A percentile compares a stretch with the other conserved stretches of the same genome.
Conservation (phyloP, 1,139 yeast species). For the Scheffersomyces insectosa region DNA sequence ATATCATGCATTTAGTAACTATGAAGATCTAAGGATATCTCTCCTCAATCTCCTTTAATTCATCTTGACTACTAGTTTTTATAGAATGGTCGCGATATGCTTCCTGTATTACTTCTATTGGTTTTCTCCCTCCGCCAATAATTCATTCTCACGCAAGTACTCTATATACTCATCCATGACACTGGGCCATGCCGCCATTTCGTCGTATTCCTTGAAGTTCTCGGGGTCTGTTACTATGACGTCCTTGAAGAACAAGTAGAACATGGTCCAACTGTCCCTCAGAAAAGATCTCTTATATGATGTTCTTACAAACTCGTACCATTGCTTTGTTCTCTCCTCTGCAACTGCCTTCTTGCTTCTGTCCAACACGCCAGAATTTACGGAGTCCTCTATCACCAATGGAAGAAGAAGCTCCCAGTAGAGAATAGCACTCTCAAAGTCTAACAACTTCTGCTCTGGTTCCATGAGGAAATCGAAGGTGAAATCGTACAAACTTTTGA, state of each 20-base stretch:
- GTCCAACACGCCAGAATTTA: neutral
- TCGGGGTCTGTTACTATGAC: slow-evolving; percentile 50
- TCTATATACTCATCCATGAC: slow-evolving; percentile 83
- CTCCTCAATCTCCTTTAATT: too few species aligned
- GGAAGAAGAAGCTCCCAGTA: slow-evolving; percentile 74
- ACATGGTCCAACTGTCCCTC: slow-evolving; percentile 85
- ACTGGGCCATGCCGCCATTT: slow-evolving; percentile 89
- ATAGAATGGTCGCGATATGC: too few species aligned
- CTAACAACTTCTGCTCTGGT: slow-evolving; percentile 58
- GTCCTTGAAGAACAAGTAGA: slow-evolving; percentile 62
- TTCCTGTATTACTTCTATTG: neutral
- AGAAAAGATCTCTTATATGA: slow-evolving; percentile 51
- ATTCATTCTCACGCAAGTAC: slow-evolving; percentile 39
- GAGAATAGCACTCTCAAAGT: slow-evolving; percentile 63
- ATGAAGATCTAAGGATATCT: too few species aligned
- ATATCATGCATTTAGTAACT: too few species aligned
- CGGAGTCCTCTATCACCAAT: slow-evolving; percentile 14
- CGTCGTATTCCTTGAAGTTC: slow-evolving; percentile 59
- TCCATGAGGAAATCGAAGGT: slow-evolving; percentile 71
- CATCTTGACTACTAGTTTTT: too few species aligned
- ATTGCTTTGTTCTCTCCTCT: slow-evolving; percentile 38
- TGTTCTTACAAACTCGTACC: slow-evolving; percentile 49
- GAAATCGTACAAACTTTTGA: slow-evolving; percentile 63
- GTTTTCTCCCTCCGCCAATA: slow-evolving; percentile 7
- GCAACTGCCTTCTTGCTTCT: neutral